Conservation (phyloP, 805 yeast species). For the Candida ascalaphidarum region DNA sequence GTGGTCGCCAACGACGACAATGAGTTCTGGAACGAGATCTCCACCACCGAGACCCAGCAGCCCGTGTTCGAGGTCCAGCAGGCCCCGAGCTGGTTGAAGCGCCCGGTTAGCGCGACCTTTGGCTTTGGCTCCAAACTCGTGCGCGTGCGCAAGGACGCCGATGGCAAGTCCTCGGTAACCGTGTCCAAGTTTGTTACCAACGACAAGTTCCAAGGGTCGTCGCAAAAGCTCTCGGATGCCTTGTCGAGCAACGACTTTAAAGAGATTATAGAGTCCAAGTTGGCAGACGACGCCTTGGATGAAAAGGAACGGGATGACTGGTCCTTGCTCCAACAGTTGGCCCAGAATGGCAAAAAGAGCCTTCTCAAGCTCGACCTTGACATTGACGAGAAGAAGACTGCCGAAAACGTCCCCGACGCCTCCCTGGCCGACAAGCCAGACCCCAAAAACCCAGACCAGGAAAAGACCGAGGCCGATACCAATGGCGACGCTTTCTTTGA, state of each 20-base stretch:
- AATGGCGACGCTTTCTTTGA: constrained; percentile 31
- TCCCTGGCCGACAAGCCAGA: no score
- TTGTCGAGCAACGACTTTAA: constrained; percentile 46
- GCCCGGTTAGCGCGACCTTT: constrained; percentile 68
- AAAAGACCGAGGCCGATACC: constrained; percentile 1
- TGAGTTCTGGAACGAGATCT: constrained; percentile 80
- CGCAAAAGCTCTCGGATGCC: constrained; percentile 32
- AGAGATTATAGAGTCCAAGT: constrained; percentile 47
- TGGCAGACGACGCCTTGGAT: constrained; percentile 26
- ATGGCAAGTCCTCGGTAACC: constrained; percentile 31
- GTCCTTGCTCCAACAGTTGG: constrained; percentile 48
- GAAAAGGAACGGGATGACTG: constrained; percentile 50
- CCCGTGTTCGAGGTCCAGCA: constrained; percentile 66
- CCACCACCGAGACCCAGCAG: constrained; percentile 59
- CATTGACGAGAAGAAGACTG: constrained; percentile 15
- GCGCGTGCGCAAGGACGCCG: constrained; percentile 34
- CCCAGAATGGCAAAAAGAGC: constrained; percentile 41
- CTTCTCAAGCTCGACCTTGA: constrained; percentile 27
- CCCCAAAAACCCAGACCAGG: no score
- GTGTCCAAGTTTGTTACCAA: constrained; percentile 36
- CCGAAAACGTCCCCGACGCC: no score
- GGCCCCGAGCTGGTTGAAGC: constrained; percentile 84
- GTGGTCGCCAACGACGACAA: constrained; percentile 45
- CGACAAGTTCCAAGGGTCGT: constrained; percentile 17
- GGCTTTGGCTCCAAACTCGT: constrained; percentile 93